Conservation (phyloP, 495 filamentous ascomycete species). For the Elasticomyces elasticus region DNA sequence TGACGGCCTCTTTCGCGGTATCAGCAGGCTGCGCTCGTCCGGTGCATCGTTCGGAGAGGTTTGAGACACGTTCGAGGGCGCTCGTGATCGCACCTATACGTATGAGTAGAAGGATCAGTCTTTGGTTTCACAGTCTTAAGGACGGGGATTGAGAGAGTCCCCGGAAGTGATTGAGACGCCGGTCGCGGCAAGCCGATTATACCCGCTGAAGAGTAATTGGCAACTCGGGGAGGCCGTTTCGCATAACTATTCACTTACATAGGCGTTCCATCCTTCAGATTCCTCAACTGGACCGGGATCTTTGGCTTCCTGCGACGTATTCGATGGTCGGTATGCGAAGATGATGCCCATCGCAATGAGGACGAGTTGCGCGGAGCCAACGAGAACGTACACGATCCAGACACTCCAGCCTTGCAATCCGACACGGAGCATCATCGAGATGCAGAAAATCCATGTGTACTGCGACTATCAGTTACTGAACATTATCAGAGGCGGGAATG, state of each 20-base stretch:
- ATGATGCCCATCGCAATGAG: neutral
- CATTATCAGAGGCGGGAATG: neutral
- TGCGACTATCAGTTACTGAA: neutral
- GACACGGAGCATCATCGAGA: constrained; percentile 2
- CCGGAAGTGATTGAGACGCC: too few relatives aligned
- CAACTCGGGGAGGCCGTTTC: too few relatives aligned
- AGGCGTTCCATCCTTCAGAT: neutral
- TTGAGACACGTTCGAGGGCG: neutral
- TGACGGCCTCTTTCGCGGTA: neutral
- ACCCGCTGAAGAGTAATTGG: too few relatives aligned
- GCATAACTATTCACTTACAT: too few relatives aligned
- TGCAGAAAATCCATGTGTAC: constrained; percentile 4
- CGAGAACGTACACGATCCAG: constrained; percentile 4
- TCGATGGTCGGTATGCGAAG: neutral
- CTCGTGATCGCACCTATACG: neutral
- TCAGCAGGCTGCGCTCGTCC: neutral
- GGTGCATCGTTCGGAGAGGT: neutral
- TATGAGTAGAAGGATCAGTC: too few relatives aligned
- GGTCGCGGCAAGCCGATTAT: too few relatives aligned
- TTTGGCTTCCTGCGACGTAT: constrained; percentile 4
- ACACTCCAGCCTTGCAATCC: neutral
- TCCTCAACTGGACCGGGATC: neutral
- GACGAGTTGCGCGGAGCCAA: neutral
- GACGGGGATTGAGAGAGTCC: too few relatives aligned
- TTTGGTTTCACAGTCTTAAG: too few relatives aligned